phyloP scores from a whole-genome alignment of 2,329 filamentous ascomycete species.

The Phyllosticta citrichinensis region DNA sequence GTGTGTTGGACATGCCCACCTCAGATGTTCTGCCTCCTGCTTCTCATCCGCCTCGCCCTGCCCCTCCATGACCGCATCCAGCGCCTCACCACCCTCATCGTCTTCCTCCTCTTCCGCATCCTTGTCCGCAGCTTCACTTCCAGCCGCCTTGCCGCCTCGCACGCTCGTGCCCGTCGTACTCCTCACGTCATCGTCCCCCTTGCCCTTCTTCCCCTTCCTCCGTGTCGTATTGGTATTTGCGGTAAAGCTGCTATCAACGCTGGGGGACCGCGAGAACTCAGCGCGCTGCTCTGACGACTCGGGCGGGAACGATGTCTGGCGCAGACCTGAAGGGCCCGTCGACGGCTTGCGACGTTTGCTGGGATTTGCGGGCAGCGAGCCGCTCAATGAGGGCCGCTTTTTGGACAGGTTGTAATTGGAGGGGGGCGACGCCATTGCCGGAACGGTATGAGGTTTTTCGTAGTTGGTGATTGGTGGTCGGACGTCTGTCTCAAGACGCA shows the following conservation, averaged over 20 bases:
- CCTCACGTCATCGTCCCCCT: slow-evolving; percentile 23
- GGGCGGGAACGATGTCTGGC: slow-evolving; percentile 72
- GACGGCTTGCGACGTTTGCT: slow-evolving; percentile 65
- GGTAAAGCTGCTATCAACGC: slow-evolving; percentile 47
- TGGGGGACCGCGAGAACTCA: slow-evolving; percentile 53
- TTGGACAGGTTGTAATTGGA: slow-evolving; percentile 45
- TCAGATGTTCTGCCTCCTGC: slow-evolving; percentile 58
- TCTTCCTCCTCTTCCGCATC: slow-evolving; percentile 50
- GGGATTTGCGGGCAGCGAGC: slow-evolving; percentile 32
- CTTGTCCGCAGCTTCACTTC: slow-evolving; percentile 29
- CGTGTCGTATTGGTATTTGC: slow-evolving; percentile 37
- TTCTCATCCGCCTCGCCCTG: slow-evolving; percentile 50
- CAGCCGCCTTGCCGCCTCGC: slow-evolving; percentile 18
- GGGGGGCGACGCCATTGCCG: slow-evolving; percentile 51
- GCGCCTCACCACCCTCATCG: slow-evolving; percentile 40
- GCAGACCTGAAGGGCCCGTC: slow-evolving; percentile 54
- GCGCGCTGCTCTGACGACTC: slow-evolving; percentile 39
- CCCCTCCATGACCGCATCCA: slow-evolving; percentile 40
- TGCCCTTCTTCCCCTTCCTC: slow-evolving; percentile 54
- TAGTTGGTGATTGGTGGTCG: not conserved
- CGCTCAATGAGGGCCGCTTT: slow-evolving; percentile 51
- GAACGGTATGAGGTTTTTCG: not conserved
- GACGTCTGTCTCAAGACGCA: not conserved
- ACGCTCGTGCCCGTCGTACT: slow-evolving; percentile 29
- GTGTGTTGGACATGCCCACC: slow-evolving; percentile 13